A percentile compares a stretch with the other conserved stretches of the same genome.
Conservation (phyloP, 257 asterid species). For the Solanum appendiculatum region DNA sequence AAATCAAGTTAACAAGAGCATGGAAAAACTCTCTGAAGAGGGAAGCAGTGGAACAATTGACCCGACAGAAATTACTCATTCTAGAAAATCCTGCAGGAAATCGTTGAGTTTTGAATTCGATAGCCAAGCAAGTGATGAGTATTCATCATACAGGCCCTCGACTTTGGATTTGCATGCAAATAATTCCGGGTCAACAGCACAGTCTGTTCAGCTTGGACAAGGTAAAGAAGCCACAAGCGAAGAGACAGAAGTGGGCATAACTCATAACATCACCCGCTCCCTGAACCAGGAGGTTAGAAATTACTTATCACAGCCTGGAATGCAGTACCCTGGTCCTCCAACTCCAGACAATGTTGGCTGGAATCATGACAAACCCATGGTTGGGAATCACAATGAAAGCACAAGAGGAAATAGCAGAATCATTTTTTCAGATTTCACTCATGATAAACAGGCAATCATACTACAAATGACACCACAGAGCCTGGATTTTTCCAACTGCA, state of each 20-base stretch:
- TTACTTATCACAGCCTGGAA: conserved; percentile 12
- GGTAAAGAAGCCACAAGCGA: conserved; percentile 12
- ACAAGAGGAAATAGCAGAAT: conserved; percentile 57
- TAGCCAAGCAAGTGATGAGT: conserved; percentile 25
- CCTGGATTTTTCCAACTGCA: conserved; percentile 23
- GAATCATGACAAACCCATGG: conserved; percentile 13
- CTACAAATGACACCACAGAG: conserved; percentile 23
- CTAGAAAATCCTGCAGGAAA: conserved; percentile 57
- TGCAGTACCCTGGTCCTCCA: conserved; percentile 13
- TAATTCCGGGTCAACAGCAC: conserved; percentile 13
- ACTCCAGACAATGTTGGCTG: conserved; percentile 17
- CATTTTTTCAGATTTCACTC: conserved; percentile 57
- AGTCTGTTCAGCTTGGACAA: conserved; percentile 8
- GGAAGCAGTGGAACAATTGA: conserved; percentile 16
- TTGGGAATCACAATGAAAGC: conserved; percentile 14
- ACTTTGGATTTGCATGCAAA: conserved; percentile 14
- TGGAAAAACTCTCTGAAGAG: conserved; percentile 22
- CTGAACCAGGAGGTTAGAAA: conserved; percentile 13
- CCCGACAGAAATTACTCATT: neutral
- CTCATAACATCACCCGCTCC: conserved; percentile 13
- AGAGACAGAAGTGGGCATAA: conserved; percentile 17
- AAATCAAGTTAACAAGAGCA: conserved; percentile 20
- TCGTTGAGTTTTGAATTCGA: conserved; percentile 45
- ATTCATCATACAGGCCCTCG: conserved; percentile 17
- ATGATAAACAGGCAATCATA: conserved; percentile 44